Evolutionary conservation across 192 early-diverging fungal genomes (phyloP), one percentile per base, ranked within the genome.

Genomic region (Backusella westeae): DNA sequence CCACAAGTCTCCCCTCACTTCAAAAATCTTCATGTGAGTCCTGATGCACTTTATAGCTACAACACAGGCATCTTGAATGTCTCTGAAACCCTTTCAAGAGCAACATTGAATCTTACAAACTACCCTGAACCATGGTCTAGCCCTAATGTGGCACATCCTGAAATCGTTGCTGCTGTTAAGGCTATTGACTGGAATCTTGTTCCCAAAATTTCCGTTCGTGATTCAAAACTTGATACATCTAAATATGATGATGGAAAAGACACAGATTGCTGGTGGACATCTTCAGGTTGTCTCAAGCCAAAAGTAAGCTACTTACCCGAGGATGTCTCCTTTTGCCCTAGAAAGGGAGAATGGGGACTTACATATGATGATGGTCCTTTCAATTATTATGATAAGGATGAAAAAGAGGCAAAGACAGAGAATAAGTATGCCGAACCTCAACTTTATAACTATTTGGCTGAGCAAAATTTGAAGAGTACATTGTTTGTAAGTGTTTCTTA

Each of bases 151-250:
- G 52, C 75, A 35, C 76, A 79, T 7, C 74, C 82, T 1, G 80
- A 87, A 56, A 82, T 83, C 75, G 29, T 53, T 39, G 75, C 79
- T 44, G 75, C 82, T 75, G 75, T 81, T 72, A 83, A 84, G 49
- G 78, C 83, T 34, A 83, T 87, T 72, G 74, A 82, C 59, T 77
- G 83, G 72, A 77, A 66, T 34, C 72, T 74, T 6, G 80, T 76
- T 15, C 85, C 85, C 36, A 78, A 76, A 9, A 49, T 84, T 23
- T 72, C 49, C 21, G 73, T 59, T 15, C 17, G 42, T 17, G 41
- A 49, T 8, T 7, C 75, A 8, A 67, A 63, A 6, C 34, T 53
- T 35, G 70, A 72, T 35, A 65, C 56, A 23, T 35, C 71, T 8
- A 59, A 41, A 26, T 78, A 73, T 41, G 46, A 53, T 6, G 36